Conservation (phyloP, 2,329 filamentous ascomycete species). For the Fusarium oligoseptatum region DNA sequence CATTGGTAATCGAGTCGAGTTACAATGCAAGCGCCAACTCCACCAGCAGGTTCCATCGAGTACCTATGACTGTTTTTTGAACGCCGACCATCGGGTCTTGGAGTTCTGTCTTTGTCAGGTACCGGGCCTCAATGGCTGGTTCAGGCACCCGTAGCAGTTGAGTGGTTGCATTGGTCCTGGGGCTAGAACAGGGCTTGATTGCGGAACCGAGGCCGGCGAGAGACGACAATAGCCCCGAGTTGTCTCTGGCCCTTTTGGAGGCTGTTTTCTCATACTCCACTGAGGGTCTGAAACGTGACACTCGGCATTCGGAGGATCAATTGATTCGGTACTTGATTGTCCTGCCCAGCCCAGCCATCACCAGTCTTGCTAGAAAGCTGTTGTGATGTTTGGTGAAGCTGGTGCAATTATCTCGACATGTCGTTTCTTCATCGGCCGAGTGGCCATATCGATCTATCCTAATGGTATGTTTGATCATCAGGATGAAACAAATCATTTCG, state of each 20-base stretch:
- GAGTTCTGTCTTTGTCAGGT: slow-evolving; percentile 24
- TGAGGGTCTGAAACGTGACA: slow-evolving; percentile 2
- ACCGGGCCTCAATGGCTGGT: slow-evolving; percentile 11
- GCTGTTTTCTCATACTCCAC: slow-evolving; percentile 16
- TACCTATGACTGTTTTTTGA: slow-evolving; percentile 22
- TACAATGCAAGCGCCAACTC: slow-evolving; percentile 7
- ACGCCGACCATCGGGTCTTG: slow-evolving; percentile 12
- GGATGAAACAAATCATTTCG: slow-evolving; percentile 29
- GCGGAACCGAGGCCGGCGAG: slow-evolving; percentile 11
- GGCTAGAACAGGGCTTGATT: slow-evolving; percentile 10
- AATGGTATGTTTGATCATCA: slow-evolving; percentile 8
- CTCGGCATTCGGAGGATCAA: slow-evolving; percentile 15
- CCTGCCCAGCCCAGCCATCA: background rate
- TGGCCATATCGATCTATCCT: slow-evolving; percentile 15
- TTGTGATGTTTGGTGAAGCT: background rate
- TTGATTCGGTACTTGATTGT: slow-evolving; percentile 6
- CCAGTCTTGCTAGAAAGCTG: background rate
- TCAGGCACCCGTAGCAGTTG: slow-evolving; percentile 27
- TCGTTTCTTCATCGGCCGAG: slow-evolving; percentile 5
- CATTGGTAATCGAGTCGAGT: slow-evolving; percentile 16
- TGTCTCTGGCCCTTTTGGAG: background rate
- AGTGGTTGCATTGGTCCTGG: slow-evolving; percentile 22
- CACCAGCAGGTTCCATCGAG: slow-evolving; percentile 9
- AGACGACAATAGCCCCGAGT: background rate
- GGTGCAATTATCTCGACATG: background rate